These are phyloP conservation scores for Penicillium cinerascens DNA, from an alignment of 495 filamentous ascomycete species.

Conservation along the genomic window DNA sequence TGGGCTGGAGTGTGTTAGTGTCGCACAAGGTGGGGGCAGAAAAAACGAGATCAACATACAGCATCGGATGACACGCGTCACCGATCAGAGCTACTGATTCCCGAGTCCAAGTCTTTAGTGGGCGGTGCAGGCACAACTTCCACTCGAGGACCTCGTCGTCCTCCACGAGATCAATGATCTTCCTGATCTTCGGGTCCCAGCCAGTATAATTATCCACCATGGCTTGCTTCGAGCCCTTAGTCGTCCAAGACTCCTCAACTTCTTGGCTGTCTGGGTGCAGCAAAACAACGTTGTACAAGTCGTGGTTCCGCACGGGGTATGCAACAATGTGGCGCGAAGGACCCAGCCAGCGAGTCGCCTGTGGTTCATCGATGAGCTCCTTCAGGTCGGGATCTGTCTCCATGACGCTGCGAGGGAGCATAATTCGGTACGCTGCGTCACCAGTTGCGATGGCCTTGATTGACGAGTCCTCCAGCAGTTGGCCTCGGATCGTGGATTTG, in stretches of 20 bases:
- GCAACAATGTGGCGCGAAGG: constrained; percentile 43
- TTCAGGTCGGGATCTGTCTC: constrained; percentile 34
- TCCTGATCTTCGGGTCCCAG: constrained; percentile 34
- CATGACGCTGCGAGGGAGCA: constrained; percentile 36
- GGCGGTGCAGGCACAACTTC: constrained; percentile 57
- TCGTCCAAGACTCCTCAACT: constrained; percentile 44
- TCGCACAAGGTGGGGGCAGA: not conserved
- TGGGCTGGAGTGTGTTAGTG: constrained; percentile 24
- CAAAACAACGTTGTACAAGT: constrained; percentile 44
- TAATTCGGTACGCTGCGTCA: constrained; percentile 46
- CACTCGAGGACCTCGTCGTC: constrained; percentile 60
- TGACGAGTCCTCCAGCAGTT: constrained; percentile 24
- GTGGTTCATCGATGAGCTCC: constrained; percentile 34
- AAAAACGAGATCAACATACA: constrained; percentile 28
- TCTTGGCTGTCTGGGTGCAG: constrained; percentile 37
- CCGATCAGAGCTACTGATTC: constrained; percentile 61
- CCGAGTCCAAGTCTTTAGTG: constrained; percentile 54
- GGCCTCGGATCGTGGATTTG: constrained; percentile 37
- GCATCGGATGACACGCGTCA: constrained; percentile 67
- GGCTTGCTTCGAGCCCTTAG: constrained; percentile 38
- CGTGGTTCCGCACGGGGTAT: constrained; percentile 42
- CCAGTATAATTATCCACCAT: constrained; percentile 41
- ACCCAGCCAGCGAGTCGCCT: constrained; percentile 43
- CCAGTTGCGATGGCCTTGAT: constrained; percentile 36
- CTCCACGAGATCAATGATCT: constrained; percentile 35